Conservation (phyloP, 345 rosid species). For the Bruguiera parviflora region DNA sequence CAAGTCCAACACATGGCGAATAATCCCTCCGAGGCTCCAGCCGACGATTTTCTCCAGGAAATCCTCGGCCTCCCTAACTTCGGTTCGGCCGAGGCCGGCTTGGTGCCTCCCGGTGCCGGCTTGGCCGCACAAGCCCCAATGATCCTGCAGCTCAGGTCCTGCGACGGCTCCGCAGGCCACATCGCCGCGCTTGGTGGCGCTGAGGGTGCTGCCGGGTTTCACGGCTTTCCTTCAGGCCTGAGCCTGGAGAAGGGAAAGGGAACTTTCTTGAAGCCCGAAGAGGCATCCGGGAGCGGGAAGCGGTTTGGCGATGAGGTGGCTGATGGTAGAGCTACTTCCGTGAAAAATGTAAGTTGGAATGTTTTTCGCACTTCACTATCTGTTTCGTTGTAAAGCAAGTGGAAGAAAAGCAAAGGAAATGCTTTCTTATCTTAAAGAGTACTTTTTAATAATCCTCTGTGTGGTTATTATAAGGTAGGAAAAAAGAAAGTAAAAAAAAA, state of each 20-base stretch:
- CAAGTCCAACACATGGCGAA: constrained; percentile 58
- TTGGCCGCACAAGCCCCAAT: constrained; percentile 54
- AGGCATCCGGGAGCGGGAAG: constrained; percentile 72
- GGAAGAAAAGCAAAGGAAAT: neutral
- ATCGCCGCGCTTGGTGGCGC: constrained; percentile 37
- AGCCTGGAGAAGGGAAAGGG: constrained; percentile 92
- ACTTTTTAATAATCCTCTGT: too few relatives aligned
- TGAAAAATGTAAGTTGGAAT: constrained; percentile 61
- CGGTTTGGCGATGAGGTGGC: constrained; percentile 67
- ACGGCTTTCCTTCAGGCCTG: constrained; percentile 78
- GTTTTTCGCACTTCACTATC: neutral
- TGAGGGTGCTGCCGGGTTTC: constrained; percentile 57
- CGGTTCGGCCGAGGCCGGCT: constrained; percentile 51
- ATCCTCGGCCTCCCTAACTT: constrained; percentile 75
- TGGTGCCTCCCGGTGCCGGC: constrained; percentile 46
- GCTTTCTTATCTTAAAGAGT: too few relatives aligned
- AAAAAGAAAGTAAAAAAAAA: too few relatives aligned
- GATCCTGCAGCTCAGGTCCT: constrained; percentile 87
- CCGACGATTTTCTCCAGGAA: constrained; percentile 93
- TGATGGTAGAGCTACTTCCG: constrained; percentile 55
- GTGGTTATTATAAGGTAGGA: too few relatives aligned
- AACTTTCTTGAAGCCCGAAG: constrained; percentile 72
- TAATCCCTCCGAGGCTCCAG: constrained; percentile 58
- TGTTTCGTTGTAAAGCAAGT: constrained; percentile 17
- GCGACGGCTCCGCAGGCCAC: constrained; percentile 56